phyloP scores from a whole-genome alignment of 2,329 filamentous ascomycete species.

The Colletotrichum sp. region DNA sequence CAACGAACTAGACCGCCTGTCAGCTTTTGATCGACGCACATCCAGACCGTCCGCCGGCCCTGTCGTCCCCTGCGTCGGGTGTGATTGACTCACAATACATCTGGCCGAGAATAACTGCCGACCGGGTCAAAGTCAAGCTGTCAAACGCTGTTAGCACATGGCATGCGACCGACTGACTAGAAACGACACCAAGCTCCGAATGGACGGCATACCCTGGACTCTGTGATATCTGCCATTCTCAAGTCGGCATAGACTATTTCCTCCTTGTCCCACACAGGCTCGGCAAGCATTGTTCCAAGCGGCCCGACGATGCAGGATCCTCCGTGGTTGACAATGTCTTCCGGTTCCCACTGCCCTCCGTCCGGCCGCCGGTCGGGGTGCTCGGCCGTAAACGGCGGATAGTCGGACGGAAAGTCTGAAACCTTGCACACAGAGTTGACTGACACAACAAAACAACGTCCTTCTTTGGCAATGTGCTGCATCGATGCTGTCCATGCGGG shows the following conservation, averaged over 20 bases:
- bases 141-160: not conserved
- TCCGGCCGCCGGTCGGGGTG: slow-evolving; percentile 42
- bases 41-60: not conserved
- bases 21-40: slow-evolving; percentile 1
- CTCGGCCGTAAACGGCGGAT: slow-evolving; percentile 43
- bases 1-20: slow-evolving; percentile 22
- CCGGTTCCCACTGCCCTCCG: slow-evolving; percentile 37
- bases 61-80: not conserved
- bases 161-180: not conserved
- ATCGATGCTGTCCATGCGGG: slow-evolving; percentile 42
- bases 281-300: slow-evolving; percentile 39
- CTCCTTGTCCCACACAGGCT: slow-evolving; percentile 44
- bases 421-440: slow-evolving; percentile 45
- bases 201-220: slow-evolving; percentile 36
- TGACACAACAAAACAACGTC: slow-evolving; percentile 46
- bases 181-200: not conserved
- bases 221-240: slow-evolving; percentile 35
- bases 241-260: slow-evolving; percentile 42
- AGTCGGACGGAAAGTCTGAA: slow-evolving; percentile 44
- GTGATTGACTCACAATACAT: slow-evolving; percentile 39
- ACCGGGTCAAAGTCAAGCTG: slow-evolving; percentile 47
- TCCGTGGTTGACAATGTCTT: slow-evolving; percentile 43
- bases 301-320: slow-evolving; percentile 46
- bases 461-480: slow-evolving; percentile 51
- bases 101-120: slow-evolving; percentile 44